Percentiles rank a stretch among this genome's conserved stretches.
phyloP scores from a whole-genome alignment of 176 grass and related monocot species.

The Ananas comosus region DNA sequence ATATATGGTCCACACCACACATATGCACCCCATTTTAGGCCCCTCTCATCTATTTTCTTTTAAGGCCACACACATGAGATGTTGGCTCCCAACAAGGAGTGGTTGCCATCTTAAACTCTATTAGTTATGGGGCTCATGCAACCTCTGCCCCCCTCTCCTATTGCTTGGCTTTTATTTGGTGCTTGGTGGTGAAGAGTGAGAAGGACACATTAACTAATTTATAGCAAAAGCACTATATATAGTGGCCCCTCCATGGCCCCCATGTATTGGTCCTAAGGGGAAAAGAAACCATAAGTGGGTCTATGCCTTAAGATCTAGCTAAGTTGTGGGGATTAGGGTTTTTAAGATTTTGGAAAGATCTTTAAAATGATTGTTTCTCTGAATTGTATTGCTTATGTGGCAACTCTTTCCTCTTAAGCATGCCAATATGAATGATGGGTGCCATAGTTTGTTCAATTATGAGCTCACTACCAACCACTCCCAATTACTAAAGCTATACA shows the following conservation, averaged over 20 bases:
- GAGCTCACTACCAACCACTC: neutral
- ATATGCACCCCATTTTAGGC: neutral
- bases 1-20: constrained; percentile 8
- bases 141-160: constrained; percentile 4
- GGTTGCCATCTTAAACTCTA: constrained; percentile 18
- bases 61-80: constrained; percentile 34
- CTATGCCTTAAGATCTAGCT: constrained; percentile 10
- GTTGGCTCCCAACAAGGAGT: constrained; percentile 22
- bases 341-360: constrained; percentile 3
- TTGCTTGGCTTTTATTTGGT: constrained; percentile 24
- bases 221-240: constrained; percentile 7
- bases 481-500: neutral
- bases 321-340: constrained; percentile 12
- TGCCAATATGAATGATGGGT: neutral
- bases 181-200: constrained; percentile 5
- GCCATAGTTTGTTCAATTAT: no score
- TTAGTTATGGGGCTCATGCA: constrained; percentile 14
- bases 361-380: constrained; percentile 2
- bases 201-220: constrained; percentile 4
- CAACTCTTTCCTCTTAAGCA: constrained; percentile 2
- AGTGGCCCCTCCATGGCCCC: constrained; percentile 10
- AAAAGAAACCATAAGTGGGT: constrained; percentile 22
- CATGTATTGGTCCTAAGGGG: constrained; percentile 26
- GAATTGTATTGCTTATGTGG: constrained; percentile 11
- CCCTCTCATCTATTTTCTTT: constrained; percentile 11